phyloP scores from a whole-genome alignment of 78 protist species.

The Cavenderia fasciculata region DNA sequence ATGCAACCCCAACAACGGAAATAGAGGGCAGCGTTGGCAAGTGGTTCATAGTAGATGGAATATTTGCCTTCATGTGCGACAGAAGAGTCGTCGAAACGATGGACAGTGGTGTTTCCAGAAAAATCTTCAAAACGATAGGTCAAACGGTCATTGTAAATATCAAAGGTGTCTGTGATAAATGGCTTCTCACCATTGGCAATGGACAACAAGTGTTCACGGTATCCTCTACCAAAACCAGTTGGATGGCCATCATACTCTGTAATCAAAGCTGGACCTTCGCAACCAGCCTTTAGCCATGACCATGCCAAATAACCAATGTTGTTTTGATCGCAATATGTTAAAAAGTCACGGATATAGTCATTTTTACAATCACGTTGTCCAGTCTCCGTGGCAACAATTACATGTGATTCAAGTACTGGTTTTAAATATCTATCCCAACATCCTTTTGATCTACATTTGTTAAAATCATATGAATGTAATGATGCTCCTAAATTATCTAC shows the following conservation, averaged over 20 bases:
- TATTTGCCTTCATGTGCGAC: constrained; percentile 1
- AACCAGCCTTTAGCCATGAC: constrained; percentile 52
- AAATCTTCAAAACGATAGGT: constrained; percentile 67
- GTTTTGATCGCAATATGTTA: constrained; percentile 30
- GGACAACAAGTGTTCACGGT: background rate
- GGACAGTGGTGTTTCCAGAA: constrained; percentile 3
- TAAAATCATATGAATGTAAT: constrained; percentile 51
- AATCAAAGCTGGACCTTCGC: constrained; percentile 38
- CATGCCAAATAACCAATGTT: constrained; percentile 53
- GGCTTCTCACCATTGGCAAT: constrained; percentile 18
- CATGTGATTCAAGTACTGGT: constrained; percentile 20
- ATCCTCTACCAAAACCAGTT: constrained; percentile 32
- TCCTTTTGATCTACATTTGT: constrained; percentile 51
- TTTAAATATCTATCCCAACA: constrained; percentile 62
- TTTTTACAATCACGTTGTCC: constrained; percentile 67
- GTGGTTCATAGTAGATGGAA: background rate
- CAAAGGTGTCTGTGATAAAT: constrained; percentile 32
- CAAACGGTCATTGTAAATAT: constrained; percentile 30
- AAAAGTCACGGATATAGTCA: constrained; percentile 33
- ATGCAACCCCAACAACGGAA: constrained; percentile 8
- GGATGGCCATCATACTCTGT: constrained; percentile 23
- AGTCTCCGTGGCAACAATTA: constrained; percentile 67
- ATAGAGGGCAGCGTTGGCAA: background rate
- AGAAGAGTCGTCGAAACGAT: background rate
- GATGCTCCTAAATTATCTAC: constrained; percentile 28